phyloP scores from a whole-genome alignment of 352 stramenopile species.

The Blastocystis sp. region DNA sequence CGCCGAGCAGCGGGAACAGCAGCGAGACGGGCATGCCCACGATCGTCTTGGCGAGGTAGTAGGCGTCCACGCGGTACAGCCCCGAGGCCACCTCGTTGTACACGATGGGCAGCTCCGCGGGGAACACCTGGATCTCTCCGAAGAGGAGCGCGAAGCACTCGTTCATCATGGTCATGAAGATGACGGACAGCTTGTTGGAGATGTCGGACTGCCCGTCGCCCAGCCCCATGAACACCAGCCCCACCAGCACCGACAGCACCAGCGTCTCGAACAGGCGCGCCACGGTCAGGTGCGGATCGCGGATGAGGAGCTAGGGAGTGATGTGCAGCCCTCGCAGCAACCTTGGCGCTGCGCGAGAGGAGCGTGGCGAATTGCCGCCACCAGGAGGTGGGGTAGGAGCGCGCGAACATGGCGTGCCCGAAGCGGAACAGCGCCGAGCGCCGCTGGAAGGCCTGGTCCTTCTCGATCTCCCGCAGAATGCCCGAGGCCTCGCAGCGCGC shows the following conservation, averaged over 20 bases:
- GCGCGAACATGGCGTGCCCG: slow-evolving; percentile 42
- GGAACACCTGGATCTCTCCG: slow-evolving; percentile 63
- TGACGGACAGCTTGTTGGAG: slow-evolving; percentile 55
- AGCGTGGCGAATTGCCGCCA: slow-evolving; percentile 48
- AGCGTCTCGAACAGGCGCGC: slow-evolving; percentile 60
- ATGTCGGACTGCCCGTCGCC: slow-evolving; percentile 30
- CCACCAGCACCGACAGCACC: slow-evolving; percentile 42
- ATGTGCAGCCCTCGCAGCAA: no score
- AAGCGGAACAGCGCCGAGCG: slow-evolving; percentile 7
- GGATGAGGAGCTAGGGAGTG: background rate
- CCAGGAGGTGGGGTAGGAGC: slow-evolving; percentile 35
- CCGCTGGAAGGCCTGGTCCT: slow-evolving; percentile 23
- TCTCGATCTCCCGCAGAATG: slow-evolving; percentile 17
- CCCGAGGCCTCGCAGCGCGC: background rate
- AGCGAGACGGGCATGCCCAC: slow-evolving; percentile 40
- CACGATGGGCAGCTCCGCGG: slow-evolving; percentile 51
- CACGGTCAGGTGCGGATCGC: slow-evolving; percentile 29
- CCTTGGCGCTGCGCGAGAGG: background rate
- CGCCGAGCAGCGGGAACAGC: slow-evolving; percentile 42
- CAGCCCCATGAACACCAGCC: slow-evolving; percentile 52
- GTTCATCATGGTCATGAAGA: slow-evolving; percentile 66
- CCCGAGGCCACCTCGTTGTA: slow-evolving; percentile 65
- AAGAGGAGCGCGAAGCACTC: slow-evolving; percentile 63
- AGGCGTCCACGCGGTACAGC: slow-evolving; percentile 59
- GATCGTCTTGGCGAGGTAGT: slow-evolving; percentile 67